A percentile compares a stretch with the other conserved stretches of the same genome.
Conservation (phyloP, 192 early-diverging fungal genomes). For the Globomyces pollinis-pini region DNA sequence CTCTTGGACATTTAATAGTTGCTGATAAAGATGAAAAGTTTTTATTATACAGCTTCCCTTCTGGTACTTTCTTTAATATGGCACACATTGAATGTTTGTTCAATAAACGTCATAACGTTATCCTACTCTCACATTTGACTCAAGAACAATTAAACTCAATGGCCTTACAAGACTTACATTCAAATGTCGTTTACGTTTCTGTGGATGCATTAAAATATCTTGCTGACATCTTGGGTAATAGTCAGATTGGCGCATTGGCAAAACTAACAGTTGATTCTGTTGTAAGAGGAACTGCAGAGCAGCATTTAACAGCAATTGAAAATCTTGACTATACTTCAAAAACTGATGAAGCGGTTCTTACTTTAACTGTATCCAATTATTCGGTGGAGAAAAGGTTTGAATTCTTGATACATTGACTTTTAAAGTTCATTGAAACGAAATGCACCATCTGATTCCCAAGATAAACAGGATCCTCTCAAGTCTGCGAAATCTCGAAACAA, state of each 20-base stretch:
- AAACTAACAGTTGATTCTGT: neutral
- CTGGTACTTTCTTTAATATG: no score
- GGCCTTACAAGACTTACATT: constrained; percentile 3
- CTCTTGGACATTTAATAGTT: no score
- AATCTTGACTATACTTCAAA: neutral
- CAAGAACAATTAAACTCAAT: neutral
- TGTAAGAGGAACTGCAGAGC: neutral
- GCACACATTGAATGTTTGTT: no score
- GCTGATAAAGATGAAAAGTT: no score
- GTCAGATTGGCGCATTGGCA: constrained; percentile 5
- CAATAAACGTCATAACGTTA: neutral
- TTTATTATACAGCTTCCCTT: no score
- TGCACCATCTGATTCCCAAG: neutral
- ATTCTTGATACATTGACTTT: no score
- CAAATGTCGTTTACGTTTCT: constrained; percentile 2
- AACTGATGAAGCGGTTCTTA: neutral
- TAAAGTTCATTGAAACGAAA: neutral
- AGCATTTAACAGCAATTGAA: constrained; percentile 1
- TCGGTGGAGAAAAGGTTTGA: neutral
- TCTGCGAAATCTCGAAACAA: constrained; percentile 1
- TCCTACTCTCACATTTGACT: neutral
- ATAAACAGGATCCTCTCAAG: constrained; percentile 1
- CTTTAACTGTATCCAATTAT: neutral
- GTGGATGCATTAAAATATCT: constrained; percentile 3
- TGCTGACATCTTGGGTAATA: constrained; percentile 1